These are phyloP conservation scores for Oryza officinalis DNA, from an alignment of 176 grass and related monocot genomes.

Conservation along the genomic window DNA sequence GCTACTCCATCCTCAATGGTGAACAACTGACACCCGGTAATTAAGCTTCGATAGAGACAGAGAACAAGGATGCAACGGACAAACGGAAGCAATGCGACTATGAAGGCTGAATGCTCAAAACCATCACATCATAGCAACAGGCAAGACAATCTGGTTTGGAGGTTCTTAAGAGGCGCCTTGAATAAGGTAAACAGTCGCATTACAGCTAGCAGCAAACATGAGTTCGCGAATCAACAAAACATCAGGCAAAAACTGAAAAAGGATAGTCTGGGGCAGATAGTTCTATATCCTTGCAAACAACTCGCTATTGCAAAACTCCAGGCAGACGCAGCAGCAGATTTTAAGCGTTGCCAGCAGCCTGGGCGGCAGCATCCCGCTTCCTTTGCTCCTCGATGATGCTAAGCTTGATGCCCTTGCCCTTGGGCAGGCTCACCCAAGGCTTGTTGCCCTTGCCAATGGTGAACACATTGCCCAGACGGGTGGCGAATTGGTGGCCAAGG, in stretches of 20 bases:
- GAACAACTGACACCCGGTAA: too few species aligned
- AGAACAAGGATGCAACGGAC: too few species aligned
- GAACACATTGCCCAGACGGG: conserved; percentile 50
- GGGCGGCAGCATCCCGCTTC: conserved; percentile 38
- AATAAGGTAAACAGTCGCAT: conserved; percentile 15
- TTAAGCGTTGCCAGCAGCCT: conserved; percentile 24
- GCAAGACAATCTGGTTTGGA: too few species aligned
- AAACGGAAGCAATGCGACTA: too few species aligned
- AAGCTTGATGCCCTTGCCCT: conserved; percentile 57
- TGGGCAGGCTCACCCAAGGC: conserved; percentile 48
- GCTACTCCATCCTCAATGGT: too few species aligned
- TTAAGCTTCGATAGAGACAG: too few species aligned
- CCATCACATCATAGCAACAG: too few species aligned
- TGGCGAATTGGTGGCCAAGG: conserved; percentile 46
- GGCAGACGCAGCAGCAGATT: background rate
- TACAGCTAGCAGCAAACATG: conserved; percentile 3
- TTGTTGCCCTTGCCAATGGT: conserved; percentile 53
- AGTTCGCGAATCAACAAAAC: conserved; percentile 8
- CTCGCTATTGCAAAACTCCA: conserved; percentile 24
- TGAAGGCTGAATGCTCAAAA: too few species aligned
- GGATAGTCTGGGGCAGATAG: conserved; percentile 17
- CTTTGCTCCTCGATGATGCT: conserved; percentile 56
- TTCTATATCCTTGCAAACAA: conserved; percentile 25
- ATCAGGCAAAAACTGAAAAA: conserved; percentile 23
- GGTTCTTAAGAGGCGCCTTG: background rate